Conservation (phyloP, 2,329 filamentous ascomycete genomes). For the Pyrenophora seminiperda region DNA sequence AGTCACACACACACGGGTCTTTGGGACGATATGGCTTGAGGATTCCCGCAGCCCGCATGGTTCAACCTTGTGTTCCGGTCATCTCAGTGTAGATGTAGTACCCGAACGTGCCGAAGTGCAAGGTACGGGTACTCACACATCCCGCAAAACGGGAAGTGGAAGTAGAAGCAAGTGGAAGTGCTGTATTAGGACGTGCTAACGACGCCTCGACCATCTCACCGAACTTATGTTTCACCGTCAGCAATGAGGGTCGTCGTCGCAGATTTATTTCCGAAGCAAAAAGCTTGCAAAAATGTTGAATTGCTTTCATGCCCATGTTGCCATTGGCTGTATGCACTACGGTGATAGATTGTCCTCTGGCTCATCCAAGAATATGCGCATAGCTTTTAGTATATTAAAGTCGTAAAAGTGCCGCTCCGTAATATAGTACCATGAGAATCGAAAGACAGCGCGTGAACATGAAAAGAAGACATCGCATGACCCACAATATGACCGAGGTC, state of each 20-base stretch:
- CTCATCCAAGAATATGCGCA: not conserved
- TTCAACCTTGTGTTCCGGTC: constrained; percentile 1
- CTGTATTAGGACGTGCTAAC: constrained; percentile 5
- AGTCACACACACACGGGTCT: not conserved
- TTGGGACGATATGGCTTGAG: constrained; percentile 1
- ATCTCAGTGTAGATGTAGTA: constrained; percentile 9
- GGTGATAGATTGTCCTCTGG: too few species aligned
- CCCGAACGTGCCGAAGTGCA: constrained; percentile 11
- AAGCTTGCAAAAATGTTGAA: not conserved
- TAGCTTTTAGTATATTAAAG: constrained; percentile 1
- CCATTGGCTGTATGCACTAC: too few species aligned
- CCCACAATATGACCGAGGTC: not conserved
- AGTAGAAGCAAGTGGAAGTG: not conserved
- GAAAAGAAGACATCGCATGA: not conserved
- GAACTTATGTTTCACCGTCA: constrained; percentile 1
- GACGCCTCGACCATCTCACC: not conserved
- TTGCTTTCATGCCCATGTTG: too few species aligned
- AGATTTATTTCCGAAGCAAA: not conserved
- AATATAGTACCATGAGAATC: not conserved
- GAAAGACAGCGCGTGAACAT: not conserved
- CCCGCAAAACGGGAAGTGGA: not conserved
- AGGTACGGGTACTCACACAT: constrained; percentile 9
- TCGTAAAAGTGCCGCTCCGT: constrained; percentile 5
- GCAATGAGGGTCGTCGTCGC: not conserved
- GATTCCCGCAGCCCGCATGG: constrained; percentile 9